A percentile compares a stretch with the other conserved stretches of the same genome.
These are phyloP conservation scores for Aspergillus pseudonomiae DNA, from an alignment of 2,329 filamentous ascomycete species.

Conservation along the genomic window DNA sequence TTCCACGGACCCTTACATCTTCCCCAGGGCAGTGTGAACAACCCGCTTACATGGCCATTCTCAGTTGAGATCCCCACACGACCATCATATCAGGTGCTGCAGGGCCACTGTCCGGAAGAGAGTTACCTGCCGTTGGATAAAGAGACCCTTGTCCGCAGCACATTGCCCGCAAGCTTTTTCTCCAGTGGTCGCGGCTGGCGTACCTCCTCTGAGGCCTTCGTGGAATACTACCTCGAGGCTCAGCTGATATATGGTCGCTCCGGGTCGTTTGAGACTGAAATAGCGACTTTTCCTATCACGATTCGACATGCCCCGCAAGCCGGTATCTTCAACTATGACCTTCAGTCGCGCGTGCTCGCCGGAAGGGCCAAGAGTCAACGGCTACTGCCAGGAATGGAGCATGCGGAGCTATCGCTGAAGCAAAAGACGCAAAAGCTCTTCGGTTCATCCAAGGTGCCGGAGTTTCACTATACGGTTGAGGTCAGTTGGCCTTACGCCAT, in stretches of 20 bases:
- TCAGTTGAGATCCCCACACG: conserved; percentile 17
- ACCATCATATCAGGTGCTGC: not conserved
- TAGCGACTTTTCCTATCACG: conserved; percentile 18
- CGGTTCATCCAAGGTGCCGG: conserved; percentile 37
- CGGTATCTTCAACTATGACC: not conserved
- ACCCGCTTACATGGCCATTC: conserved; percentile 21
- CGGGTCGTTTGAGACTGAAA: not conserved
- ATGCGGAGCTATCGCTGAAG: conserved; percentile 33
- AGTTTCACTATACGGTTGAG: conserved; percentile 30
- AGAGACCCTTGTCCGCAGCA: conserved; percentile 3
- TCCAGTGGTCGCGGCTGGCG: not conserved
- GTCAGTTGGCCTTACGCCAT: conserved; percentile 32
- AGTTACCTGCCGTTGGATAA: conserved; percentile 20
- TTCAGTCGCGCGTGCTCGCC: not conserved
- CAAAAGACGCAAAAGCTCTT: conserved; percentile 40
- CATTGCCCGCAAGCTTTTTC: conserved; percentile 21
- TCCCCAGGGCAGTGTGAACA: conserved; percentile 5
- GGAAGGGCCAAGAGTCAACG: conserved; percentile 28
- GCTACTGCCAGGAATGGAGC: conserved; percentile 36
- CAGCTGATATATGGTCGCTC: conserved; percentile 20
- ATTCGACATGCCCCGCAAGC: conserved; percentile 12
- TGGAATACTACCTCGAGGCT: conserved; percentile 44
- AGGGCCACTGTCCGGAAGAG: conserved; percentile 1
- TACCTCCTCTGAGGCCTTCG: conserved; percentile 25
- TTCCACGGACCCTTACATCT: conserved; percentile 23